phyloP scores from a whole-genome alignment of 1,139 yeast species.

The Zhuliangozyma parablackwelliae region DNA sequence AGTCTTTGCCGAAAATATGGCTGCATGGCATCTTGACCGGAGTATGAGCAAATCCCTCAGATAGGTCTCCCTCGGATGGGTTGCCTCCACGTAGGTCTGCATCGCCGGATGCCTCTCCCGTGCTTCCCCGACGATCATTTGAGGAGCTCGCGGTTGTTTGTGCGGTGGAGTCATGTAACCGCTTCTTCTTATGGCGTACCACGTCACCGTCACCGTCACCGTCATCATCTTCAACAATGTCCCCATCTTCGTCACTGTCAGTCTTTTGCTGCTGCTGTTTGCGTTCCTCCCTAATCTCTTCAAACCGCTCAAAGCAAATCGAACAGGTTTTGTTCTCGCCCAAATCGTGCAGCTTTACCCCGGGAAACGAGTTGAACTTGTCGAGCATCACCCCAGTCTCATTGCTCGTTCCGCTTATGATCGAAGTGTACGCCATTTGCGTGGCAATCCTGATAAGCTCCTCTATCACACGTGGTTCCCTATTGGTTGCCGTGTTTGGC shows the following conservation, averaged over 20 bases:
- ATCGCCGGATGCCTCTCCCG: neutral
- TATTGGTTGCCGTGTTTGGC: slow-evolving; percentile 57
- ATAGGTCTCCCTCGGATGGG: too few species aligned
- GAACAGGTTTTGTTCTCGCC: slow-evolving; percentile 43
- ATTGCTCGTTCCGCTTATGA: slow-evolving; percentile 40
- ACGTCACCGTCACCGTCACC: slow-evolving; percentile 1
- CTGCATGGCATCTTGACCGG: slow-evolving; percentile 78
- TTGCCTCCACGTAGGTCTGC: too few species aligned
- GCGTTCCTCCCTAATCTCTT: slow-evolving; percentile 4
- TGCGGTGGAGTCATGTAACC: slow-evolving; percentile 5
- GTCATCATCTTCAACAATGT: slow-evolving; percentile 8
- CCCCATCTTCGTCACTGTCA: slow-evolving; percentile 13
- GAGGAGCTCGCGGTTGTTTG: slow-evolving; percentile 6
- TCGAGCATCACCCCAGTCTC: slow-evolving; percentile 49
- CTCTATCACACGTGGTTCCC: slow-evolving; percentile 50
- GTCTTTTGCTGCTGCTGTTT: slow-evolving; percentile 9
- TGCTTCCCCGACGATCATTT: slow-evolving; percentile 3
- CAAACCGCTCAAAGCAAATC: slow-evolving; percentile 64
- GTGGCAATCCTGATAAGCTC: slow-evolving; percentile 64
- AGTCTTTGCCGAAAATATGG: slow-evolving; percentile 70
- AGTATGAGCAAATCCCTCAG: slow-evolving; percentile 42
- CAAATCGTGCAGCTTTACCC: slow-evolving; percentile 21
- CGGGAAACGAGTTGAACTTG: slow-evolving; percentile 47
- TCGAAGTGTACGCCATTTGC: slow-evolving; percentile 62
- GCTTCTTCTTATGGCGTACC: slow-evolving; percentile 7